Evolutionary conservation across 768 basidiomycete genomes (phyloP).

Genomic region (Rhizopogon vulgaris): DNA sequence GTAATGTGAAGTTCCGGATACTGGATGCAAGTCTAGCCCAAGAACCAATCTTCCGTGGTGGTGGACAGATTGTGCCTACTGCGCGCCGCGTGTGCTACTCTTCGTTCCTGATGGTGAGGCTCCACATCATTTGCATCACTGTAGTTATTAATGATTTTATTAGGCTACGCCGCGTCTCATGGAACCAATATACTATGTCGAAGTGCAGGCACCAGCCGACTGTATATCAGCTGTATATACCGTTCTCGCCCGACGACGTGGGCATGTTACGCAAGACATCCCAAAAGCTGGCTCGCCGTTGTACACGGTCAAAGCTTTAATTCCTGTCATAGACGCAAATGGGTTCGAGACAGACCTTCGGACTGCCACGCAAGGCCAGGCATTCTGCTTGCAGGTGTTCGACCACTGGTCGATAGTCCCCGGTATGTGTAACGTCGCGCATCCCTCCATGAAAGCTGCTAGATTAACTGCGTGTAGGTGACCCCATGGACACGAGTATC

Average conservation of each 20-base stretch:
- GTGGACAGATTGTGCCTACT: constrained; percentile 97
- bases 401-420: constrained; percentile 99
- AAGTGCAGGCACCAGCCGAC: constrained; percentile 98
- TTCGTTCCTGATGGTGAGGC: constrained; percentile 91
- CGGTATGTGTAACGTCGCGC: constrained; percentile 41
- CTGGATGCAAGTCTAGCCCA: constrained; percentile 88
- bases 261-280: constrained; percentile 98
- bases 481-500: constrained; percentile 96
- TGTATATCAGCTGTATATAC: constrained; percentile 99
- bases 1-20: constrained; percentile 96
- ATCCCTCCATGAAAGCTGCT: not conserved
- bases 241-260: constrained; percentile 94
- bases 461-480: constrained; percentile 45
- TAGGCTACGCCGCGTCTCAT: constrained; percentile 92
- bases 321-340: constrained; percentile 97
- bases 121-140: constrained; percentile 1
- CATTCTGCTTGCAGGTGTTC: constrained; percentile 96
- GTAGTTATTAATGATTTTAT: not conserved
- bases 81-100: constrained; percentile 99
- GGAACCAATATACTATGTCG: constrained; percentile 98
- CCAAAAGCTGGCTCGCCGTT: constrained; percentile 97
- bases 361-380: constrained; percentile 97
- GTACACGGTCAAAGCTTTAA: constrained; percentile 96
- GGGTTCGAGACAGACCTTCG: constrained; percentile 98
- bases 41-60: constrained; percentile 96